These are phyloP conservation scores for Strobilomyces dryophilus DNA, from an alignment of 768 basidiomycete species.

Conservation along the genomic window DNA sequence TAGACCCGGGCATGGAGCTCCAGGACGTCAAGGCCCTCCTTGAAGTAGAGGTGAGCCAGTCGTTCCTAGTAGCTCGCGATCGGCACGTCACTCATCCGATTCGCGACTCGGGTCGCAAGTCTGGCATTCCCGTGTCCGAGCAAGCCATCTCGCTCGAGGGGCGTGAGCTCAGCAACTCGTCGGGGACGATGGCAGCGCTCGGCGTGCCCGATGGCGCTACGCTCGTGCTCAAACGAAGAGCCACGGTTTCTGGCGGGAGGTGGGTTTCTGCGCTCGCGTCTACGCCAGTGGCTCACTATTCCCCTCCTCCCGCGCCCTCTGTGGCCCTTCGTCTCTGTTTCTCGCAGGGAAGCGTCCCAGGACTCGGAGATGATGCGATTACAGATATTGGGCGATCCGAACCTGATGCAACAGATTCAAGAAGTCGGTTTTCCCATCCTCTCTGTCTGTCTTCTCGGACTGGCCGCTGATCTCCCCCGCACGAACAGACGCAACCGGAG, in stretches of 20 bases:
- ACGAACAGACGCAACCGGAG: conserved; percentile 70
- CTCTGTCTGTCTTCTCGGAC: background rate
- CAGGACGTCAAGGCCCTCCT: conserved; percentile 90
- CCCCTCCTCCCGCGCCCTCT: background rate
- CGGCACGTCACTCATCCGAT: background rate
- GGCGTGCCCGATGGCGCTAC: conserved; percentile 61
- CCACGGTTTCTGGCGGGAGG: conserved; percentile 42
- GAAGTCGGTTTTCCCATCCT: conserved; percentile 38
- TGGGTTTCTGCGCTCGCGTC: conserved; percentile 7
- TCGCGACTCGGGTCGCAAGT: conserved; percentile 41
- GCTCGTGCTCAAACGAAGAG: conserved; percentile 64
- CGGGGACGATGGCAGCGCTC: conserved; percentile 62
- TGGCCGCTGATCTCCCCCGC: background rate
- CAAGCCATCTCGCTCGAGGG: conserved; percentile 71
- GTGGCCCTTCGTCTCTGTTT: background rate
- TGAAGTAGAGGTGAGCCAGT: conserved; percentile 84
- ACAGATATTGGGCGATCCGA: conserved; percentile 81
- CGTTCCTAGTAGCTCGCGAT: background rate
- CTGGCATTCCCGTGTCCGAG: conserved; percentile 64
- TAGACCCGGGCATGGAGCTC: conserved; percentile 87
- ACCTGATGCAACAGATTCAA: conserved; percentile 69
- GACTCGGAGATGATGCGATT: conserved; percentile 90
- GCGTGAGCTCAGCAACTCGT: conserved; percentile 59
- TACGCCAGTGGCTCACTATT: background rate
- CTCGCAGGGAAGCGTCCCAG: conserved; percentile 58